Evolutionary conservation across 805 yeast genomes (phyloP), one percentile per base, ranked within the genome.

Genomic region (Ascoidea rubescens): DNA sequence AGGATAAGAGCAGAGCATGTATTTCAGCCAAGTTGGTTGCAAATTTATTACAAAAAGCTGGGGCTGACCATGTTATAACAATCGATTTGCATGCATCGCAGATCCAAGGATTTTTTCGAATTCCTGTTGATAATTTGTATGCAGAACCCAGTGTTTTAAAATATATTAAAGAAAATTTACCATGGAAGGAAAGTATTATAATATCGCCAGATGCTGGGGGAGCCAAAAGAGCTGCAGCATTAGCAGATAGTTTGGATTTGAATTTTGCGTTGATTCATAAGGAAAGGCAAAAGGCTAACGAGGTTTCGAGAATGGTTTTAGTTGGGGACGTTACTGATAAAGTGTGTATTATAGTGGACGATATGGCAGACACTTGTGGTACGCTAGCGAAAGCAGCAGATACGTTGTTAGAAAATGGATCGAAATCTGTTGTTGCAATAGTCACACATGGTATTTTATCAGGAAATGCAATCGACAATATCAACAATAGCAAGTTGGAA

Each of bases 121-220:
- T 88, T 43, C 98, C 99, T 2, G 98, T 91, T 31, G 98, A 91
- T 69, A 93, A 91, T 63, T 73, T 91, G 56, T 91, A 90, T 61
- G 97, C 96, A 17, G 98, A 93, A 64, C 98, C 99, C 49, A 79
- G 84, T 52, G 95, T 87, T 21, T 75, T 91, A 49, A 72, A 85
- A 59, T 93, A 87, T 66, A 87, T 91, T 59, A 80, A 77, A 57
- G 86, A 80, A 55, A 76, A 79, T 57, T 71, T 79, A 48, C 74
- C 77, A 56, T 68, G 72, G 56, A 68, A 69, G 37, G 73, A 80
- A 54, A 76, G 89, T 7, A 87, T 89, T 51, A 79, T 91, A 52
- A 95, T 91, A 10, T 88, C 96, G 4, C 99, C 99, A 3, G 99
- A 91, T 70, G 99, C 99, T 3, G 99, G 99, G 60, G 99, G 99